Percentiles rank a stretch among this genome's conserved stretches.
Conservation (phyloP, 108 stramenopile species). For the Cyclotella cryptica region DNA sequence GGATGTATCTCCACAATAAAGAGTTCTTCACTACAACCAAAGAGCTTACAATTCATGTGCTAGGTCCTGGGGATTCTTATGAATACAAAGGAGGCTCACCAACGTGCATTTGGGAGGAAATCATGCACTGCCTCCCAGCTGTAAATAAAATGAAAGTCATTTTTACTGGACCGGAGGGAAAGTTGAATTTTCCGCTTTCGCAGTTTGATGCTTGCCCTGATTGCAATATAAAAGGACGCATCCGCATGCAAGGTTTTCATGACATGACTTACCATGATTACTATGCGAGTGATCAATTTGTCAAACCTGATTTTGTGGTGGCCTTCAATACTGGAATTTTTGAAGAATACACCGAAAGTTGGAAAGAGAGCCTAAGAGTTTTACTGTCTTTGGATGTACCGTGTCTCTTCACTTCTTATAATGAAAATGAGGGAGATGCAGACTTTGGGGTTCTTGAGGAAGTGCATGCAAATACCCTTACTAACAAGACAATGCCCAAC, state of each 20-base stretch:
- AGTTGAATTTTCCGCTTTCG: background rate
- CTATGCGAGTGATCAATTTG: background rate
- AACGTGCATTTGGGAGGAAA: constrained; percentile 9
- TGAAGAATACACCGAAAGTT: constrained; percentile 15
- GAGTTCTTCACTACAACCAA: background rate
- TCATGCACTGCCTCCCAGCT: constrained; percentile 9
- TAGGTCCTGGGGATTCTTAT: background rate
- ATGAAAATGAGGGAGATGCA: background rate
- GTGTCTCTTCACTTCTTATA: constrained; percentile 8
- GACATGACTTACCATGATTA: constrained; percentile 10
- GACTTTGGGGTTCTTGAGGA: background rate
- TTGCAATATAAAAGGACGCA: background rate
- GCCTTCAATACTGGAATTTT: constrained; percentile 15
- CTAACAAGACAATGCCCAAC: background rate
- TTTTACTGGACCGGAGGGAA: constrained; percentile 5
- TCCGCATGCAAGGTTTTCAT: constrained; percentile 5
- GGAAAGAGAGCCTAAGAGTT: constrained; percentile 6
- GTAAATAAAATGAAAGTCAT: background rate
- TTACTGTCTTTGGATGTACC: background rate
- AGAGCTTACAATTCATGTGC: constrained; percentile 3
- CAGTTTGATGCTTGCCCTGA: background rate
- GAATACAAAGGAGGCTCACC: background rate
- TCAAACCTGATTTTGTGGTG: constrained; percentile 6
- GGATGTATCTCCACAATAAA: constrained; percentile 5
- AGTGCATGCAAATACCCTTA: background rate